Evolutionary conservation across 345 rosid species (phyloP).

Genomic region (Euphorbia peplus): DNA sequence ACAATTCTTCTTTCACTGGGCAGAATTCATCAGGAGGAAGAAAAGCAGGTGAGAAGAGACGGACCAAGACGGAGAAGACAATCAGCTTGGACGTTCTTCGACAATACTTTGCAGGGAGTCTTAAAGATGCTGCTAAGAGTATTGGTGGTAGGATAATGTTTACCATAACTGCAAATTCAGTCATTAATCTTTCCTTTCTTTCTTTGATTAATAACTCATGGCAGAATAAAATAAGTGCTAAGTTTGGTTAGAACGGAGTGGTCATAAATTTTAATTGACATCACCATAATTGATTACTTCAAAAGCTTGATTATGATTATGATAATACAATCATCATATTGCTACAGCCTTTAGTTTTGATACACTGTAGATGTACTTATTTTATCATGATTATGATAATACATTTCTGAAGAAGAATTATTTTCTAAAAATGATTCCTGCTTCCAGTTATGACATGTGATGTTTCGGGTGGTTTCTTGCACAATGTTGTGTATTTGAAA

Average conservation of each 20-base stretch:
- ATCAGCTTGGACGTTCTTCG: constrained; percentile 82
- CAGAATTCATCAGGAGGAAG: constrained; percentile 33
- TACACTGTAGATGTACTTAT: neutral
- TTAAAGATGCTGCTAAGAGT: constrained; percentile 92
- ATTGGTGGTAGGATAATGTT: constrained; percentile 68
- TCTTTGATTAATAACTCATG: neutral
- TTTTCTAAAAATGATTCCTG: too few relatives aligned
- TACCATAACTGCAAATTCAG: constrained; percentile 18
- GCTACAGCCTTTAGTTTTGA: neutral
- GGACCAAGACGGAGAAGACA: constrained; percentile 74
- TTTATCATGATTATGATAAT: neutral
- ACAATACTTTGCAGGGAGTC: constrained; percentile 92
- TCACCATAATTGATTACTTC: neutral
- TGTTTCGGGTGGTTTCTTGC: constrained; percentile 11
- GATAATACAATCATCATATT: neutral
- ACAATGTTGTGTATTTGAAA: neutral
- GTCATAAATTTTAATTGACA: constrained; percentile 8
- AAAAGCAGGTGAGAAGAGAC: constrained; percentile 58
- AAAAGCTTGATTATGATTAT: neutral
- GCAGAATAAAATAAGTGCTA: constrained; percentile 5
- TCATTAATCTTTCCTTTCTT: constrained; percentile 1
- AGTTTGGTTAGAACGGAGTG: neutral
- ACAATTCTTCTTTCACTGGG: constrained; percentile 32
- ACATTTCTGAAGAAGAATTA: neutral
- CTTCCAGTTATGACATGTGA: neutral